phyloP scores from a whole-genome alignment of 768 basidiomycete species.

The Podaxis rugospora region DNA sequence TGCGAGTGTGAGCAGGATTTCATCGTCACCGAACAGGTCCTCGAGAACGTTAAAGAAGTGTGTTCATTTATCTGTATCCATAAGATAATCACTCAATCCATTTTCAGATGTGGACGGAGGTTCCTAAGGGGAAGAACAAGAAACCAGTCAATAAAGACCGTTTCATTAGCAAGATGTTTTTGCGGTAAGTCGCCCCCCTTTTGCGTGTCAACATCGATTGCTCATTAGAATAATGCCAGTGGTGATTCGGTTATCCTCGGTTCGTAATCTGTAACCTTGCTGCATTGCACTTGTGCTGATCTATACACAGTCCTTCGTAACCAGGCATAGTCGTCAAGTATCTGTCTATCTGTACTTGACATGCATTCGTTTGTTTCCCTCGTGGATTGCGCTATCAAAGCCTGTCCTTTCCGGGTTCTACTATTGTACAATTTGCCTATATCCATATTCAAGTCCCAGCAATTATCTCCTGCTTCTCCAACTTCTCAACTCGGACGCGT shows the following conservation, averaged over 20 bases:
- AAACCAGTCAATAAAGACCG: slow-evolving; percentile 99
- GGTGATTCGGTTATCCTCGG: slow-evolving; percentile 98
- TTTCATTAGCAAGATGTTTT: slow-evolving; percentile 99
- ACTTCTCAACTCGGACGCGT: slow-evolving; percentile 15
- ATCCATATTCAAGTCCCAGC: neutral
- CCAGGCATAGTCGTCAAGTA: slow-evolving; percentile 41
- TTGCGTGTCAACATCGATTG: slow-evolving; percentile 4
- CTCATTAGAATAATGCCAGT: slow-evolving; percentile 31
- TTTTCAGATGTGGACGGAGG: slow-evolving; percentile 97
- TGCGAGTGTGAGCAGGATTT: neutral
- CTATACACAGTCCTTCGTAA: slow-evolving; percentile 63
- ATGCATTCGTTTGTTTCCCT: neutral
- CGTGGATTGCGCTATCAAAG: neutral
- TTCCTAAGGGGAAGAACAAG: slow-evolving; percentile 97
- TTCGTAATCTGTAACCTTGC: slow-evolving; percentile 39
- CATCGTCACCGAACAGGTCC: slow-evolving; percentile 50
- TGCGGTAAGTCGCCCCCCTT: slow-evolving; percentile 51
- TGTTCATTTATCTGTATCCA: slow-evolving; percentile 14
- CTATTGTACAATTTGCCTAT: slow-evolving; percentile 1
- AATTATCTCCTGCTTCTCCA: slow-evolving; percentile 1
- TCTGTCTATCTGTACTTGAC: neutral
- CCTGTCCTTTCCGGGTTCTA: neutral
- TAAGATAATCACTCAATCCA: neutral
- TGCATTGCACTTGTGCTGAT: slow-evolving; percentile 24
- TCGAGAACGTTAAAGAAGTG: slow-evolving; percentile 98